phyloP scores from a whole-genome alignment of 129 eudicot genomes.

The Centaurea solstitialis region DNA sequence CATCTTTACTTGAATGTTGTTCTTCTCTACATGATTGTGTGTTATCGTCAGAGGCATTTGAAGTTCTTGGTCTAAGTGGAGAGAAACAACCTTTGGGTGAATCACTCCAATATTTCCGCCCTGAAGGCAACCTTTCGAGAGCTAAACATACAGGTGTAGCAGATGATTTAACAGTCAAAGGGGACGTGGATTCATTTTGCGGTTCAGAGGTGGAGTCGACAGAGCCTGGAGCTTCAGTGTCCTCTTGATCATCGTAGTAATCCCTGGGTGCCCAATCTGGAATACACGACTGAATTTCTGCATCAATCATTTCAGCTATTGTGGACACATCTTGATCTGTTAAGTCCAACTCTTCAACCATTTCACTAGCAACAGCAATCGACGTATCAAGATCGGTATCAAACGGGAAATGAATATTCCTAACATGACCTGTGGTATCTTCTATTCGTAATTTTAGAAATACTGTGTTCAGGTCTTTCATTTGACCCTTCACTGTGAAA shows the following conservation, averaged over 20 bases:
- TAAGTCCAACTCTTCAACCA: constrained; percentile 94
- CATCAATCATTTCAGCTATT: constrained; percentile 80
- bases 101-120: constrained; percentile 77
- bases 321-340: constrained; percentile 90
- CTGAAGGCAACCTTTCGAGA: constrained; percentile 77
- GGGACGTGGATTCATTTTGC: constrained; percentile 42
- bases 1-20: background rate
- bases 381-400: constrained; percentile 91
- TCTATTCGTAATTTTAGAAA: constrained; percentile 80
- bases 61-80: constrained; percentile 50
- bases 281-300: constrained; percentile 79
- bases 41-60: constrained; percentile 44
- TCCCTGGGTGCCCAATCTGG: constrained; percentile 85
- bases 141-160: constrained; percentile 34
- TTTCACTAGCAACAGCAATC: constrained; percentile 94
- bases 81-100: constrained; percentile 68
- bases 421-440: constrained; percentile 84
- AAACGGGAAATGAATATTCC: constrained; percentile 95
- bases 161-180: constrained; percentile 33
- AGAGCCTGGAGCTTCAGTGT: constrained; percentile 30
- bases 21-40: constrained; percentile 18
- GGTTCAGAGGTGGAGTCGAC: constrained; percentile 39
- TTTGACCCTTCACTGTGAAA: constrained; percentile 80
- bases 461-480: constrained; percentile 84
- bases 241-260: constrained; percentile 35